Base-by-base conservation (phyloP, 2,329 filamentous ascomycete species). In the Trichophaea hybrida region DNA sequence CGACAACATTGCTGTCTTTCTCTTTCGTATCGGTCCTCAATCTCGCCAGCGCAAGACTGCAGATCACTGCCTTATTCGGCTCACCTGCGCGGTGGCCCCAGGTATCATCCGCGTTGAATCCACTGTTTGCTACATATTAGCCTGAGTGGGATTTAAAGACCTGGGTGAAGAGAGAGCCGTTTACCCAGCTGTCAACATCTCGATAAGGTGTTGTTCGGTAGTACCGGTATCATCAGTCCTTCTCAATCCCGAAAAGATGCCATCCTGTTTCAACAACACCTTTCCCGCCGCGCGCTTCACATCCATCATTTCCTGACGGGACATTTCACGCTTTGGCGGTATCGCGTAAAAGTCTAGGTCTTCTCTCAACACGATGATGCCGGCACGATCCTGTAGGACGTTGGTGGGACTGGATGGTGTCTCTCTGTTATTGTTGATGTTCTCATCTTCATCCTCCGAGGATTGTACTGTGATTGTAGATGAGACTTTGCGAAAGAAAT, bases 1-100 rank as follows among this genome's bases (percentile, higher is more conserved):
- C 91, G 15, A 97, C 88, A 0, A 88, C 86, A 71, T 81, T 83
- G 74, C 82, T 79, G 61, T 84, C 82, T 69, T 83, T 84, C 12
- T 67, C 67, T 58, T 88, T 83, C 69, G 94, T 89, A 68, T 97
- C 93, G 61, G 89, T 97, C 58, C 93, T 85, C 67, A 98, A 80
- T 66, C 93, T 84, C 38, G 93, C 93, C 59, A 98, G 80, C 8
- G 91, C 93, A 65, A 98, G 81, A 73, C 88, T 95, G 78, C 93
- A 98, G 68, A 98, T 93, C 61, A 98, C 93, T 17, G 93, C 93
- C 76, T 98, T 98, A 76, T 94, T 94, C 10, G 93, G 93, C 73
- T 98, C 93, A 59, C 88, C 87, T n/a, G 93, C 91, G 61, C 93
- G 86, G 72, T 98, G 91, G 37, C 93, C 93, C 93, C 93, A 98